phyloP scores from a whole-genome alignment of 2,329 filamentous ascomycete genomes.

The Aspergillus eucalypticola region DNA sequence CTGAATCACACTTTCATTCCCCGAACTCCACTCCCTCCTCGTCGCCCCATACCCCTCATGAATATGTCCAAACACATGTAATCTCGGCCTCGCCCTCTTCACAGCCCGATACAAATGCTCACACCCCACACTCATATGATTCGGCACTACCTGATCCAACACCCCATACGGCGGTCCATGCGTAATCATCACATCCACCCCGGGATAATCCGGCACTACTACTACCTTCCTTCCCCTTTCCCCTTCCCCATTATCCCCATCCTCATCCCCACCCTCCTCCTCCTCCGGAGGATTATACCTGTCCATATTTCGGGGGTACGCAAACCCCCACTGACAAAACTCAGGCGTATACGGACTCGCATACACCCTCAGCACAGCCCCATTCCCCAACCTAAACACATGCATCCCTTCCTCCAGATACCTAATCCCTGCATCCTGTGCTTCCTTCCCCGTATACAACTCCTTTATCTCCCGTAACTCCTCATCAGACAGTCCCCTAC shows the following conservation, averaged over 20 bases:
- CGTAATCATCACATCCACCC: constrained; percentile 60
- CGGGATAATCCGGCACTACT: constrained; percentile 41
- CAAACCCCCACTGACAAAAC: constrained; percentile 59
- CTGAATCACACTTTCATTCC: constrained; percentile 20
- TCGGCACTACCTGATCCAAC: constrained; percentile 46
- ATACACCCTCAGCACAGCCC: constrained; percentile 55
- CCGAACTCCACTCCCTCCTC: constrained; percentile 31
- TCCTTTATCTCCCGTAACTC: constrained; percentile 35
- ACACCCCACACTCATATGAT: constrained; percentile 53
- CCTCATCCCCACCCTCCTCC: too few relatives aligned
- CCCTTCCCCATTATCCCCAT: background rate
- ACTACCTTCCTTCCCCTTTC: constrained; percentile 31
- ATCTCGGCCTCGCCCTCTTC: constrained; percentile 50
- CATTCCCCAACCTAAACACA: constrained; percentile 48
- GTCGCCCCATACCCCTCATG: constrained; percentile 56
- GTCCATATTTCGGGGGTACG: constrained; percentile 53
- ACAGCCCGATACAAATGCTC: constrained; percentile 55
- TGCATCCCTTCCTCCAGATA: constrained; percentile 59
- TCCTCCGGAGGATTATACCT: constrained; percentile 50
- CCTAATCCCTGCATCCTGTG: constrained; percentile 48
- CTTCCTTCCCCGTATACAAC: constrained; percentile 51
- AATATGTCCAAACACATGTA: constrained; percentile 67
- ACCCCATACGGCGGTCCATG: constrained; percentile 59
- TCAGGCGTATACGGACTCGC: constrained; percentile 56
- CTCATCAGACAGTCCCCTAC: constrained; percentile 17